Evolutionary conservation across 2,329 filamentous ascomycete genomes (phyloP).

Genomic region (Fusarium camptoceras): DNA sequence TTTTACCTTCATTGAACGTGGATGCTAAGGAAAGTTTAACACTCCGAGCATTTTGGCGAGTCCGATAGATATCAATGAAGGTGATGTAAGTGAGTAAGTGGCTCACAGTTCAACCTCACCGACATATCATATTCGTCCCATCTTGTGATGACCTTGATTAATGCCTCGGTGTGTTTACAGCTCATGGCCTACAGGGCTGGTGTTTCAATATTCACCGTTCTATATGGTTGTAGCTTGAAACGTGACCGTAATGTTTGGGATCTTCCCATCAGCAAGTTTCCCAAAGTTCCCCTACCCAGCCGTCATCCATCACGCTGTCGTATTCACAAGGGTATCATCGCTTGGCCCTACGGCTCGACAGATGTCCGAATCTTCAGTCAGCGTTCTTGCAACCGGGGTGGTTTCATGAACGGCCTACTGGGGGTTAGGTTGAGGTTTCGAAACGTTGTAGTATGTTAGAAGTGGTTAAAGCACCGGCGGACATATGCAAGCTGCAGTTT

Average conservation of each 20-base stretch:
- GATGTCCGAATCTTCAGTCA: conserved; percentile 31
- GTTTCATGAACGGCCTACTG: conserved; percentile 1
- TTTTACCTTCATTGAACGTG: conserved; percentile 23
- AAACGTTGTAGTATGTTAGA: conserved; percentile 24
- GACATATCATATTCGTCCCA: conserved; percentile 7
- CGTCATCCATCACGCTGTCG: conserved; percentile 11
- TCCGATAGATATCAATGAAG: neutral
- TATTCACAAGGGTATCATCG: conserved; percentile 31
- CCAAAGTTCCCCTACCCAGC: neutral
- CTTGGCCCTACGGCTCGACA: conserved; percentile 33
- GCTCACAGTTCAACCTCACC: neutral
- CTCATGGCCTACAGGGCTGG: conserved; percentile 16
- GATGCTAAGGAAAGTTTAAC: neutral
- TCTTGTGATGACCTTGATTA: conserved; percentile 7
- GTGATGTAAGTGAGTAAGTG: conserved; percentile 3
- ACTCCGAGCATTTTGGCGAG: neutral
- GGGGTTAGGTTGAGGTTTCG: conserved; percentile 26
- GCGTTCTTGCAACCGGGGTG: conserved; percentile 5
- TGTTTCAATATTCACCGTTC: conserved; percentile 37
- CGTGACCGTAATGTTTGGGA: conserved; percentile 34
- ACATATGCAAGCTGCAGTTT: neutral
- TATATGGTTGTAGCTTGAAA: conserved; percentile 35
- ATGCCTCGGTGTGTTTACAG: conserved; percentile 7
- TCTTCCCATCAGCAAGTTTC: conserved; percentile 22
- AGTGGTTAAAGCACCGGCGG: conserved; percentile 25